These are phyloP conservation scores for Camelina sativa DNA, from an alignment of 345 rosid genomes.

Conservation along the genomic window DNA sequence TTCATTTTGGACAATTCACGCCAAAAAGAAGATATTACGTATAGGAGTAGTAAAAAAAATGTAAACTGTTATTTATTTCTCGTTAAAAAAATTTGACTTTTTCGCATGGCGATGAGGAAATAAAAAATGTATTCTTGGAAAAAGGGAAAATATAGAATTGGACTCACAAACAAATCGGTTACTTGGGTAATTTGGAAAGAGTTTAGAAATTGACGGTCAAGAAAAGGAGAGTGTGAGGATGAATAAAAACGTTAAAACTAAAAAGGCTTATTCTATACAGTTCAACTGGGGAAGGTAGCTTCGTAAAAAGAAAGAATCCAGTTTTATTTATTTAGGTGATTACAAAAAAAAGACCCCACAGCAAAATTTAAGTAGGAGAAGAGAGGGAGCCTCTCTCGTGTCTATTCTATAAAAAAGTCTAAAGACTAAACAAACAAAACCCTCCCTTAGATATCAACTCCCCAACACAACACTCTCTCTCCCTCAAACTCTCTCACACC, in stretches of 20 bases:
- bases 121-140: background rate
- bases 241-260: constrained; percentile 20
- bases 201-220: constrained; percentile 24
- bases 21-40: background rate
- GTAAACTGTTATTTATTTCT: too few species aligned
- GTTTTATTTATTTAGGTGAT: too few species aligned
- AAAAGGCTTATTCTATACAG: too few species aligned
- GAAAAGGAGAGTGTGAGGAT: constrained; percentile 14
- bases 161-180: background rate
- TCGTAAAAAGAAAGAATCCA: constrained; percentile 11
- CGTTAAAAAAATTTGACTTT: background rate
- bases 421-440: too few species aligned
- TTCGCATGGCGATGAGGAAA: background rate
- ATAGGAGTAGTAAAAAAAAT: too few species aligned
- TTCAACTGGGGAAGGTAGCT: constrained; percentile 46
- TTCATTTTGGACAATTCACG: background rate
- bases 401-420: too few species aligned
- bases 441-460: constrained; percentile 47
- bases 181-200: background rate
- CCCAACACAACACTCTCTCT: constrained; percentile 26
- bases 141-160: background rate
- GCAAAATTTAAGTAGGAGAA: too few species aligned
- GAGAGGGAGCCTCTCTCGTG: too few species aligned
- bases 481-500: constrained; percentile 7
- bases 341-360: too few species aligned